Conservation (phyloP, 805 yeast species). For the Myxozyma melibiosi region DNA sequence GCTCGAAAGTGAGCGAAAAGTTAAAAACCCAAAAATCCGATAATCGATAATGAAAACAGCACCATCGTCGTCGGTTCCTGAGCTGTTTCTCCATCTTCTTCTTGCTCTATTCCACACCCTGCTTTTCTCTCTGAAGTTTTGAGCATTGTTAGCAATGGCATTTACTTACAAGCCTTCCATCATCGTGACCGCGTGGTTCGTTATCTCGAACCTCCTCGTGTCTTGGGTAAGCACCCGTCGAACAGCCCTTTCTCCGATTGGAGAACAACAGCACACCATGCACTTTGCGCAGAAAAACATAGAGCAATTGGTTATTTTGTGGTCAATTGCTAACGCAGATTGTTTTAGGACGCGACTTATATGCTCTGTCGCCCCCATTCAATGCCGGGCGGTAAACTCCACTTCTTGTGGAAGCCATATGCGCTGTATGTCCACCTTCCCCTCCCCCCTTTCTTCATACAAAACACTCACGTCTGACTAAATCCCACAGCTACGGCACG, state of each 20-base stretch:
- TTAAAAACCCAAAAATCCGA: too few species aligned
- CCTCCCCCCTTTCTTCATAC: neutral
- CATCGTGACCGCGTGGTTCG: slow-evolving; percentile 22
- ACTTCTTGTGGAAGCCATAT: slow-evolving; percentile 30
- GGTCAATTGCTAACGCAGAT: neutral
- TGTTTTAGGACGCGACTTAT: slow-evolving; percentile 26
- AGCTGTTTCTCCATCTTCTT: neutral
- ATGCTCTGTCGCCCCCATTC: slow-evolving; percentile 28
- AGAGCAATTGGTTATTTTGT: neutral
- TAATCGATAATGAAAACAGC: too few species aligned
- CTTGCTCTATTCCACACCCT: neutral
- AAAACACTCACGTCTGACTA: neutral
- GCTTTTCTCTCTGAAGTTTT: neutral
- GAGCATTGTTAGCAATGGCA: slow-evolving; percentile 15
- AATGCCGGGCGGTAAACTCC: slow-evolving; percentile 32
- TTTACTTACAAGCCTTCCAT: slow-evolving; percentile 18
- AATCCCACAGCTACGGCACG: slow-evolving; percentile 16
- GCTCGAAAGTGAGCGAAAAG: too few species aligned
- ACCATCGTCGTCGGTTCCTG: too few species aligned
- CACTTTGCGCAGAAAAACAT: neutral
- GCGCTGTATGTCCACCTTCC: slow-evolving; percentile 19
- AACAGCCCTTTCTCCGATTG: neutral
- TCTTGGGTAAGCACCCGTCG: slow-evolving; percentile 29
- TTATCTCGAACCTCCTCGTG: slow-evolving; percentile 19
- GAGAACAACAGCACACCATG: neutral